phyloP scores from a whole-genome alignment of 306 rosid species.

The Quercus robur region DNA sequence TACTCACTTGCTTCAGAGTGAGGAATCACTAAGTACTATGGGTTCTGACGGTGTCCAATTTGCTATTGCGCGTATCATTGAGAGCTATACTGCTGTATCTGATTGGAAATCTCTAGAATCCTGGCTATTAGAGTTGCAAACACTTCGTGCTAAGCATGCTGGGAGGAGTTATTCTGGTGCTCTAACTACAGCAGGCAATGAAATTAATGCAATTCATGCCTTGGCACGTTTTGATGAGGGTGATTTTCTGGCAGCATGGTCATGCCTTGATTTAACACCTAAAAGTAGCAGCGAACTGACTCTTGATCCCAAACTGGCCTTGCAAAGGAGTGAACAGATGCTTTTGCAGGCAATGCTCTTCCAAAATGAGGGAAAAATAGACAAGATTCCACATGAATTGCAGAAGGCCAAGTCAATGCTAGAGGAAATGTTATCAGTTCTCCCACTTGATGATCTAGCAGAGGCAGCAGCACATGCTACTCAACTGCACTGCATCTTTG shows the following conservation, averaged over 20 bases:
- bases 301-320: conserved; percentile 85
- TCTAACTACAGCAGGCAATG: conserved; percentile 89
- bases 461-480: conserved; percentile 77
- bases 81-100: conserved; percentile 80
- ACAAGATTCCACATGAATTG: conserved; percentile 58
- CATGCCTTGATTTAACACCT: conserved; percentile 91
- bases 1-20: conserved; percentile 71
- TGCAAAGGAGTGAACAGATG: conserved; percentile 99
- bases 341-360: conserved; percentile 88
- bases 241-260: conserved; percentile 85
- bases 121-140: conserved; percentile 83
- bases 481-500: conserved; percentile 80
- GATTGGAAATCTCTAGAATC: conserved; percentile 96
- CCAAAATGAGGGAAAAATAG: conserved; percentile 61
- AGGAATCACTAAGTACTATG: conserved; percentile 70
- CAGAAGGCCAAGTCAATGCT: conserved; percentile 87
- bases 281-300: conserved; percentile 94
- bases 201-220: conserved; percentile 91
- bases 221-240: conserved; percentile 88
- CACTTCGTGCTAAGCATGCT: conserved; percentile 89
- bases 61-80: conserved; percentile 82
- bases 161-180: conserved; percentile 92
- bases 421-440: conserved; percentile 71
- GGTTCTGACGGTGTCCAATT: conserved; percentile 96
- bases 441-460: conserved; percentile 87